Base-by-base conservation (phyloP, 371 early-diverging fungal genomes). In the Syncephalastrum racemosum region DNA sequence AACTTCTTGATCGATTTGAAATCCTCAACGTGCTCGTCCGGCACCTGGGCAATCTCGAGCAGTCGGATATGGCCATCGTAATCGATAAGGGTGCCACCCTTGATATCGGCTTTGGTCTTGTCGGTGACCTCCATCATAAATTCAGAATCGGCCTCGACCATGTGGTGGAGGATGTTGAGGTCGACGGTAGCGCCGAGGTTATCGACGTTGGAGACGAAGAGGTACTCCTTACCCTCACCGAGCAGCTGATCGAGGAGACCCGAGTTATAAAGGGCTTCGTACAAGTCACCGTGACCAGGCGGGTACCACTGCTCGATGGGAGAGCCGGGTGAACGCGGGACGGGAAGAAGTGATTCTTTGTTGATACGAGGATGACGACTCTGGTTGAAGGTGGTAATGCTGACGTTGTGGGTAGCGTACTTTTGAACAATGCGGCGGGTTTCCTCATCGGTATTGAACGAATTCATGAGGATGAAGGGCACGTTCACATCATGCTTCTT, bases 91-190 rank as follows among this genome's bases (percentile, higher is more conserved):
- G 99, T 99, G 58, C 99, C 99, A 59, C 99, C 99, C 87, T 99
- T 99, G 72, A 99, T 92, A 75, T 99, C 99, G 44, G 99, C 97
- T 77, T 97, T 91, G 55, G 99, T 99, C 85, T 99, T 99, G 79
- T 99, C 93, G 6, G 99, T 99, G 16, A 99, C 98, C 79, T 99
- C 99, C 99, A 99, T 98, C 46, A 99, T 73, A 76, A 98, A 99
- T 66, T 98, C 99, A 53, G 97, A 81, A 12, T 87, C 89, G 25
- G 93, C 85, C 53, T 87, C 85, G 27, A 88, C 87, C 84, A 99
- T 85, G 73, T 98, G 95, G 60, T 96, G 85, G 51, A 99, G 81
- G 61, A 99, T 94, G 63, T 85, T 84, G 45, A 90, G 78, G 70
- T 99, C 99, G 40, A 99, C 98, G 15, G 97, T 99, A 22, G 99